These are phyloP conservation scores for Mercurialis annua DNA, from an alignment of 345 rosid genomes.

Conservation along the genomic window DNA sequence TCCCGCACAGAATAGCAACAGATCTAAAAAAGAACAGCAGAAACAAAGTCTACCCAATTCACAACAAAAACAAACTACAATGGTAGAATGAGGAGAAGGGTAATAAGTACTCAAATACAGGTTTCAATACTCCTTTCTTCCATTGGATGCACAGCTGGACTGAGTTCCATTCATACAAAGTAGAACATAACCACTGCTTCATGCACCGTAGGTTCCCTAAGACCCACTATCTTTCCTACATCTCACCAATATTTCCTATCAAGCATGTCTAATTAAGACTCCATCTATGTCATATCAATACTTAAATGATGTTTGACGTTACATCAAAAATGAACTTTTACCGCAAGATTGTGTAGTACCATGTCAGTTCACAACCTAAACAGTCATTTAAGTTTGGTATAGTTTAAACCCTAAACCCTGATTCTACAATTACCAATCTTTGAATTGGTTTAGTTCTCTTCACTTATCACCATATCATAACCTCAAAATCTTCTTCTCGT, in stretches of 20 bases:
- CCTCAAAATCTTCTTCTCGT: too few species aligned
- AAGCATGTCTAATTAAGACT: neutral
- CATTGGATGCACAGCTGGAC: neutral
- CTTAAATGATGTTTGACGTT: neutral
- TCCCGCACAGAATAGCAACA: neutral
- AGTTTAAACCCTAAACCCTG: neutral
- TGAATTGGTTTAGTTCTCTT: neutral
- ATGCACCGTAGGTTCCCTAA: too few species aligned
- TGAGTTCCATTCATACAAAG: neutral
- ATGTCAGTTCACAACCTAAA: neutral
- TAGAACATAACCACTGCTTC: neutral
- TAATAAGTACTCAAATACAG: neutral
- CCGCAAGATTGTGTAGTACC: neutral
- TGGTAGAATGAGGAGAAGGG: neutral
- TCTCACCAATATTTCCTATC: neutral
- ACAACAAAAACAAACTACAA: neutral
- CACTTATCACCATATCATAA: too few species aligned
- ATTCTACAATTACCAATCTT: neutral
- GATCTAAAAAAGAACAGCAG: neutral
- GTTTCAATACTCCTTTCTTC: neutral
- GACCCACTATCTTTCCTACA: too few species aligned
- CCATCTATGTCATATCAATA: neutral
- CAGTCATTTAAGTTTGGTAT: too few species aligned
- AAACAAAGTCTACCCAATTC: neutral
- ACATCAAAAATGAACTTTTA: neutral